Base-by-base conservation (phyloP, 768 basidiomycete species). In the Floccularia luteovirens region DNA sequence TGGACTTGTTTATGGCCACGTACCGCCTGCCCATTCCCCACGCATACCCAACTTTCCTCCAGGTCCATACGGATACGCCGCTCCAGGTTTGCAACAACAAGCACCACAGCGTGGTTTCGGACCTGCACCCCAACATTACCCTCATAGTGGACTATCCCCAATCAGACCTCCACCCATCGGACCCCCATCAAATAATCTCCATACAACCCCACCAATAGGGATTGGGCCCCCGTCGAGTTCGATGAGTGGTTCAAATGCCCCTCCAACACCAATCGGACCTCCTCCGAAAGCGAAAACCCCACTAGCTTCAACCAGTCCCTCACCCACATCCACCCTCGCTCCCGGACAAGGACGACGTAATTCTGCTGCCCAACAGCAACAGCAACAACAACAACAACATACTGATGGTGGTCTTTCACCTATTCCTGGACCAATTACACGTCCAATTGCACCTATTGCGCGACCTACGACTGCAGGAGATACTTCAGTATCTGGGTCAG, bases 371-470 rank as follows among this genome's bases (percentile, higher is more conserved):
- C 25, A 30, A 23, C 39, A 48, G 33, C 22, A 47, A 42, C 52
- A 41, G 43, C 52, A 72, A 69, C 33, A n/a, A n/a, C n/a, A n/a
- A n/a, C n/a, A n/a, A n/a, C n/a, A n/a, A n/a, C n/a, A n/a, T n/a
- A n/a, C n/a, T n/a, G n/a, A n/a, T n/a, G n/a, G n/a, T n/a, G n/a
- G n/a, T n/a, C n/a, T n/a, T n/a, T n/a, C n/a, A n/a, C n/a, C n/a
- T n/a, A n/a, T n/a, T n/a, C 77, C 73, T 19, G 79, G 82, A 16
- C 79, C 77, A 10, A 79, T 81, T 44, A 72, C 70, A 14, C 70
- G 77, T 19, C 79, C 80, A 4, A 67, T 73, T 23, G 75, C 78
- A 12, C 83, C 84, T 8, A 85, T 89, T 36, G 84, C 82, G 4
- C 70, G 80, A 3, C 82, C 83, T 1, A 68, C 66, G 3, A 57